Conservation (phyloP, 2,329 filamentous ascomycete species). For the Sporothrix luriei region DNA sequence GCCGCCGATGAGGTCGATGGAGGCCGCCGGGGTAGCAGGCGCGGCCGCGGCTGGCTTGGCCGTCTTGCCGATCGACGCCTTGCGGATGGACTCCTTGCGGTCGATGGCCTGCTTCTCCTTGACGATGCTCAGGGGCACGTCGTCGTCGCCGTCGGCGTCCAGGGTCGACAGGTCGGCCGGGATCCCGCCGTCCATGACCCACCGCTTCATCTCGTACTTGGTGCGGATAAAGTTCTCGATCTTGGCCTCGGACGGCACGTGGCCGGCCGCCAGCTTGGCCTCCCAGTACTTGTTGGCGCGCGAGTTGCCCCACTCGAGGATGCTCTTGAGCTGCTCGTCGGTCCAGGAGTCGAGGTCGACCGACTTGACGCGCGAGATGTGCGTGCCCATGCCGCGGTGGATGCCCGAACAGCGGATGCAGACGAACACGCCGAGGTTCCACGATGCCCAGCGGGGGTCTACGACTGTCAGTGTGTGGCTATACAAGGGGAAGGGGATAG, state of each 20-base stretch:
- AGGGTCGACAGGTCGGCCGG: slow-evolving; percentile 82
- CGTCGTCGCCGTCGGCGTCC: slow-evolving; percentile 82
- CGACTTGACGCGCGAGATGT: slow-evolving; percentile 97
- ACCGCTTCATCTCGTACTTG: slow-evolving; percentile 97
- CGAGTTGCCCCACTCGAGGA: slow-evolving; percentile 92
- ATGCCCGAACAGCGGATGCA: slow-evolving; percentile 99
- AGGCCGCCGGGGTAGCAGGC: slow-evolving; percentile 27
- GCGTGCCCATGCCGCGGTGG: slow-evolving; percentile 97
- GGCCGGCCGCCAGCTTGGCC: slow-evolving; percentile 84
- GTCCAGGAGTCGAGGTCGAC: slow-evolving; percentile 99
- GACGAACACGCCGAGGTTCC: slow-evolving; percentile 96
- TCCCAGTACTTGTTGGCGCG: slow-evolving; percentile 99
- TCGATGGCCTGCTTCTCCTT: slow-evolving; percentile 68
- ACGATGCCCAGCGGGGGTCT: slow-evolving; percentile 99
- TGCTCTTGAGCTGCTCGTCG: slow-evolving; percentile 92
- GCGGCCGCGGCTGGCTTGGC: slow-evolving; percentile 48
- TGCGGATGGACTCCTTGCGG: slow-evolving; percentile 61
- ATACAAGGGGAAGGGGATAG: not conserved
- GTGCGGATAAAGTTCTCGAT: slow-evolving; percentile 99
- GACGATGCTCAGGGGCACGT: slow-evolving; percentile 66
- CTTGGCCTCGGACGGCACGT: slow-evolving; percentile 93
- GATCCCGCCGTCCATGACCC: slow-evolving; percentile 97
- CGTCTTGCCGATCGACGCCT: slow-evolving; percentile 58
- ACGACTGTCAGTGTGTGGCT: slow-evolving; percentile 24
- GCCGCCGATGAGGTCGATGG: slow-evolving; percentile 76